Conservation (phyloP, 345 rosid genomes). For the Eucalyptus viminalis region DNA sequence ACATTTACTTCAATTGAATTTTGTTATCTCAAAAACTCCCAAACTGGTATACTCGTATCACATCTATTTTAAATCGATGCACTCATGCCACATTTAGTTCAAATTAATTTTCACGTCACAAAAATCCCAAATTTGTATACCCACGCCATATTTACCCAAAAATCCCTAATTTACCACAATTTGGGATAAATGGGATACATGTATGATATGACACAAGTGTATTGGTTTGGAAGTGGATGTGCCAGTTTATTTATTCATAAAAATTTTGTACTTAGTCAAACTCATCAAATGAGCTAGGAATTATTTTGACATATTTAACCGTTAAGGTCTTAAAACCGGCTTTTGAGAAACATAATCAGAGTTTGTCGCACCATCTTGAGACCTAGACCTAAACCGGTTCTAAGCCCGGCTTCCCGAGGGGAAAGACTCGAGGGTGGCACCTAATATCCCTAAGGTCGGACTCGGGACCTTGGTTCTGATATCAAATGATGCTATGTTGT, state of each 20-base stretch:
- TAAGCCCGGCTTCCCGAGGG: not conserved
- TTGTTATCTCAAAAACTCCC: not conserved
- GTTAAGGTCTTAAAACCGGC: not conserved
- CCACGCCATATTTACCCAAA: not conserved
- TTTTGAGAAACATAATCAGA: not conserved
- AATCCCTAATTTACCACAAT: not conserved
- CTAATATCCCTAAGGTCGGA: not conserved
- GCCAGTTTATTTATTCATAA: too few relatives aligned
- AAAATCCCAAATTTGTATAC: too few relatives aligned
- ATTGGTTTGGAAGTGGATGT: too few relatives aligned
- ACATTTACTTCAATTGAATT: not conserved
- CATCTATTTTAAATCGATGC: not conserved
- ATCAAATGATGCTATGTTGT: not conserved
- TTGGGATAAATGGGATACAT: not conserved
- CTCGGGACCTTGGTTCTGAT: not conserved
- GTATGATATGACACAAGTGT: not conserved
- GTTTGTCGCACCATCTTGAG: not conserved
- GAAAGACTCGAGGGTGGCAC: not conserved
- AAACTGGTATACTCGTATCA: fast-evolving
- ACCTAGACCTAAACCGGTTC: not conserved
- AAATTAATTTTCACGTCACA: not conserved
- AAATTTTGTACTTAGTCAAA: not conserved
- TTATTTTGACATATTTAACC: not conserved
- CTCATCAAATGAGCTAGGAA: not conserved
- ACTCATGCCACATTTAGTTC: not conserved